Conservation (phyloP, 1,139 yeast species). For the Diutina pseudorugosa region DNA sequence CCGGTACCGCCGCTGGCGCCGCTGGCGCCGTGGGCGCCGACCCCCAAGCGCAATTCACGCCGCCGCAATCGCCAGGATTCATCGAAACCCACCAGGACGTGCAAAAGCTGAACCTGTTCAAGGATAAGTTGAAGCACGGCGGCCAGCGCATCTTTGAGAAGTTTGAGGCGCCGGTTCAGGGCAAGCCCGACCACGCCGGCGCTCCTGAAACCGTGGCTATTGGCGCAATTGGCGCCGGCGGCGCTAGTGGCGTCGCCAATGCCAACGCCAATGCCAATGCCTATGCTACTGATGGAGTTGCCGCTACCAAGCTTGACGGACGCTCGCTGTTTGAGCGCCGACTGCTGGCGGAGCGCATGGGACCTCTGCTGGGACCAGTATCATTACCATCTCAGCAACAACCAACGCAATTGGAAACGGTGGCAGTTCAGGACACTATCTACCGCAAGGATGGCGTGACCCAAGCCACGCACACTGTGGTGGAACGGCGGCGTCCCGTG, state of each 20-base stretch:
- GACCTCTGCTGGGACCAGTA: not conserved
- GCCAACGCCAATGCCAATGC: not conserved
- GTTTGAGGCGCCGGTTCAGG: not conserved
- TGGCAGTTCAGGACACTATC: not conserved
- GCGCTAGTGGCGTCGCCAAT: not conserved
- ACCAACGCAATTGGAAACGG: not conserved
- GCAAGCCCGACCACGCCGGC: not conserved
- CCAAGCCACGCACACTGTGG: not conserved
- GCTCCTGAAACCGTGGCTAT: not conserved
- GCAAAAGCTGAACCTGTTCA: slow-evolving; percentile 1
- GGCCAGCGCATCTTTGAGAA: not conserved
- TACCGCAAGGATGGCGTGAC: not conserved
- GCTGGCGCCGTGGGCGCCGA: no score
- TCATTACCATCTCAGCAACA: not conserved
- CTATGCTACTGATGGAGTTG: not conserved
- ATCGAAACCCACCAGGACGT: not conserved
- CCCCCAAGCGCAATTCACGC: not conserved
- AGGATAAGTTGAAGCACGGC: slow-evolving; percentile 1
- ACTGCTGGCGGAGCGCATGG: not conserved
- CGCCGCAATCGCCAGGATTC: not conserved
- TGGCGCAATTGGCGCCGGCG: not conserved
- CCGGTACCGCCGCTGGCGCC: no score
- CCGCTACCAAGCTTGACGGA: not conserved
- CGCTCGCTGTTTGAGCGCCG: not conserved
- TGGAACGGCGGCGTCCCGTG: not conserved